Evolutionary conservation across 345 rosid species (phyloP).

Genomic region (Ceriops tagal): DNA sequence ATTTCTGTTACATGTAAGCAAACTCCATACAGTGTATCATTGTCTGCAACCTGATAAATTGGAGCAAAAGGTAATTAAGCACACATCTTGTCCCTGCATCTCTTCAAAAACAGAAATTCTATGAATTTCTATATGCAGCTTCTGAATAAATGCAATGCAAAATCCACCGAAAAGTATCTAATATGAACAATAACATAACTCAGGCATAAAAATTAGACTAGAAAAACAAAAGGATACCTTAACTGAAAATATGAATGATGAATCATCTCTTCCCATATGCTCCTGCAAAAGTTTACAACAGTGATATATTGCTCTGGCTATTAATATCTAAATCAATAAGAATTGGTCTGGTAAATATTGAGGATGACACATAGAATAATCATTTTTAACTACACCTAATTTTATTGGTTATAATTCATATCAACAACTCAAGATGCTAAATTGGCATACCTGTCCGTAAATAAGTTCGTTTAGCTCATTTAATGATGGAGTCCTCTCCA

Average conservation of each 20-base stretch:
- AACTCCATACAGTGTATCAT: slow-evolving; percentile 87
- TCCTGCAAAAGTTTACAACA: slow-evolving; percentile 45
- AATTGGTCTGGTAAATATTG: neutral
- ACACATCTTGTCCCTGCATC: neutral
- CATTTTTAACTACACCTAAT: neutral
- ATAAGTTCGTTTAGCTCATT: slow-evolving; percentile 92
- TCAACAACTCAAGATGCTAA: neutral
- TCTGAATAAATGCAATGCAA: neutral
- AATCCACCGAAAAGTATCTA: neutral
- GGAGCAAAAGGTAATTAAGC: slow-evolving; percentile 21
- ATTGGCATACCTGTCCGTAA: slow-evolving; percentile 77
- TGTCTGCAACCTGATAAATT: slow-evolving; percentile 75
- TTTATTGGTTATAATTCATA: neutral
- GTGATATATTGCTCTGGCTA: slow-evolving; percentile 11
- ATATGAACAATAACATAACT: neutral
- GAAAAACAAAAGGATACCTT: slow-evolving; percentile 49
- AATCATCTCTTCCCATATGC: slow-evolving; percentile 86
- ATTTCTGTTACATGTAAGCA: slow-evolving; percentile 89
- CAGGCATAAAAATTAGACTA: slow-evolving; percentile 1
- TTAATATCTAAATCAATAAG: neutral
- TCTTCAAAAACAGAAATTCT: neutral
- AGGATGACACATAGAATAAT: neutral
- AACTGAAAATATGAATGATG: slow-evolving; percentile 75
- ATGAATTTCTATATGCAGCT: neutral
- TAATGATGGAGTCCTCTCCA: slow-evolving; percentile 90